These are phyloP conservation scores for Rhodosporidiobolus sp. DNA, from an alignment of 768 basidiomycete species.

Conservation along the genomic window DNA sequence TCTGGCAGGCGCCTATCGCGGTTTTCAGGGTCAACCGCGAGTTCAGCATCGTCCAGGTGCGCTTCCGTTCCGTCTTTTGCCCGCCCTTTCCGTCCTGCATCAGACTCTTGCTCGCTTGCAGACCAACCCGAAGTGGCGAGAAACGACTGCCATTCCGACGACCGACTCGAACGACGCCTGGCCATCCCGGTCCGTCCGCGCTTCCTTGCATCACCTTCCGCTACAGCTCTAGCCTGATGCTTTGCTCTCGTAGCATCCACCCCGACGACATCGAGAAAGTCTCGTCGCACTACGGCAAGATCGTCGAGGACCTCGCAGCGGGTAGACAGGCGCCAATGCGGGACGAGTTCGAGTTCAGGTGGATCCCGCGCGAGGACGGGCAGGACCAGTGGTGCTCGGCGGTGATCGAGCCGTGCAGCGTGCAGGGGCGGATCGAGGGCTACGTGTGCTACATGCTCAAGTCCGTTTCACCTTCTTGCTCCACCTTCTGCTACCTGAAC, in stretches of 20 bases:
- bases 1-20: constrained; percentile 12
- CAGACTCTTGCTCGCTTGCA: not conserved
- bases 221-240: no score
- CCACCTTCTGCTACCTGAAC: not conserved
- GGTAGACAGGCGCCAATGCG: not conserved
- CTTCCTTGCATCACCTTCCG: no score
- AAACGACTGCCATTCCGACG: not conserved
- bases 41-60: constrained; percentile 11
- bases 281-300: constrained; percentile 1
- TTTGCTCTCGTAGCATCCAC: not conserved
- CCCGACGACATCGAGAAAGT: constrained; percentile 8
- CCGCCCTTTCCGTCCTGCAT: not conserved
- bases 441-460: constrained; percentile 18
- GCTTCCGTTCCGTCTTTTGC: not conserved
- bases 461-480: not conserved
- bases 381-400: constrained; percentile 14
- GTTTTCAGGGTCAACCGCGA: constrained; percentile 17
- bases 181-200: not conserved
- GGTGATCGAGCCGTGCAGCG: constrained; percentile 4
- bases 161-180: not conserved
- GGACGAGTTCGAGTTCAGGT: constrained; percentile 14
- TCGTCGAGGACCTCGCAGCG: not conserved
- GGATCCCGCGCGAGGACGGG: not conserved
- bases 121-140: constrained; percentile 5
- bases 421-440: constrained; percentile 7